These are phyloP conservation scores for Neolentinus lepideus DNA, from an alignment of 1,284 basidiomycete species.

Conservation along the genomic window DNA sequence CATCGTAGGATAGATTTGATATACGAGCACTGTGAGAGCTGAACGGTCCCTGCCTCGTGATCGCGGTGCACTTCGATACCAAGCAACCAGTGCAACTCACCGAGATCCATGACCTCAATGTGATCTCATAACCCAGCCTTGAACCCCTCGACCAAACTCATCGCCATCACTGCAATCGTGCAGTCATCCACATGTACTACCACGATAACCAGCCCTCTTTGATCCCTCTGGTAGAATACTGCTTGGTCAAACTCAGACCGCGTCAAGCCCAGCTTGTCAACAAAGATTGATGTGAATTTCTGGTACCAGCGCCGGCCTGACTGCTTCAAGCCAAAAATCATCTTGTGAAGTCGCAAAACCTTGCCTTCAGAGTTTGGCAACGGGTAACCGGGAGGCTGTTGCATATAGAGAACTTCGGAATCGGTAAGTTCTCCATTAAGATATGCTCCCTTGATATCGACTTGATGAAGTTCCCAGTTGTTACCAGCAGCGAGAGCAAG, in stretches of 20 bases:
- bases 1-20: conserved; percentile 16
- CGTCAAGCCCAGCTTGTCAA: conserved; percentile 10
- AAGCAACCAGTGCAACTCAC: conserved; percentile 17
- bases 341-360: conserved; percentile 13
- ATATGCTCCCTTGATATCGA: conserved; percentile 34
- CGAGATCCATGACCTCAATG: conserved; percentile 12
- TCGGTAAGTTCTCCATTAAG: conserved; percentile 27
- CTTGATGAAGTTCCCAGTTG: conserved; percentile 25
- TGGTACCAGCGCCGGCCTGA: conserved; percentile 13
- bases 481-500: conserved; percentile 27
- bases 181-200: conserved; percentile 25
- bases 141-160: conserved; percentile 1
- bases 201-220: conserved; percentile 11
- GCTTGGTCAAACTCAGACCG: conserved; percentile 11
- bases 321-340: conserved; percentile 15
- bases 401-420: conserved; percentile 23
- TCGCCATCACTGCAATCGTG: conserved; percentile 10
- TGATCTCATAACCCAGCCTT: conserved; percentile 5
- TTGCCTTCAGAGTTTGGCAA: conserved; percentile 5
- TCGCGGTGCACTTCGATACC: conserved; percentile 19
- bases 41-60: conserved; percentile 2
- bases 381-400: conserved; percentile 20
- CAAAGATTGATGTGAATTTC: conserved; percentile 7
- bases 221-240: conserved; percentile 12
- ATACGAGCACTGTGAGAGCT: conserved; percentile 19